Evolutionary conservation across 768 basidiomycete genomes (phyloP).

Genomic region (Kwoniella sp.): DNA sequence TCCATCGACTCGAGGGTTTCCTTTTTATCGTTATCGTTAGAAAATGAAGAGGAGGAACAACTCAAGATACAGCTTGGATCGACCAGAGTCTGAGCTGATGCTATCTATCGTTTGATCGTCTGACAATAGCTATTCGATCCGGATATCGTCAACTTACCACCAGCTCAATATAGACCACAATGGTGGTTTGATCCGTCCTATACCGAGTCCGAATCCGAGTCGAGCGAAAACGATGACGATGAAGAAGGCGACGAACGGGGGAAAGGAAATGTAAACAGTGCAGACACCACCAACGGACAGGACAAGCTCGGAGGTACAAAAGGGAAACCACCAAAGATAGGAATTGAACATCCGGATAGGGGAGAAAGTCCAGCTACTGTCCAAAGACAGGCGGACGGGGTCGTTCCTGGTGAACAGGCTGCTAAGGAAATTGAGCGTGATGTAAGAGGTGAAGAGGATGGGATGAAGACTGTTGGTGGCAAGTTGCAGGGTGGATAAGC

Average conservation of each 20-base stretch:
- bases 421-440: slow-evolving; percentile 13
- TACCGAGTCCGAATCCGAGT: no score
- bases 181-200: slow-evolving; percentile 32
- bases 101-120: neutral
- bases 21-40: no score
- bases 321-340: no score
- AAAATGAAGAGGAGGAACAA: no score
- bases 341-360: no score
- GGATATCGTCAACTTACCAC: slow-evolving; percentile 50
- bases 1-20: no score
- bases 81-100: no score
- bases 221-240: slow-evolving; percentile 14
- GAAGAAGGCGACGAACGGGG: neutral
- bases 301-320: no score
- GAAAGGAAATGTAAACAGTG: neutral
- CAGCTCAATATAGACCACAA: slow-evolving; percentile 22
- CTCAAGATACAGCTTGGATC: no score
- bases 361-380: slow-evolving; percentile 2
- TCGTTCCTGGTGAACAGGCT: slow-evolving; percentile 20
- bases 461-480: neutral
- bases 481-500: neutral
- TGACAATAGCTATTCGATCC: slow-evolving; percentile 46
- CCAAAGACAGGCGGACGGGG: slow-evolving; percentile 12
- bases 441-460: slow-evolving; percentile 6
- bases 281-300: no score